Base-by-base conservation (phyloP, 176 grass and related monocot genomes). In the Rhynchospora tenuis region DNA sequence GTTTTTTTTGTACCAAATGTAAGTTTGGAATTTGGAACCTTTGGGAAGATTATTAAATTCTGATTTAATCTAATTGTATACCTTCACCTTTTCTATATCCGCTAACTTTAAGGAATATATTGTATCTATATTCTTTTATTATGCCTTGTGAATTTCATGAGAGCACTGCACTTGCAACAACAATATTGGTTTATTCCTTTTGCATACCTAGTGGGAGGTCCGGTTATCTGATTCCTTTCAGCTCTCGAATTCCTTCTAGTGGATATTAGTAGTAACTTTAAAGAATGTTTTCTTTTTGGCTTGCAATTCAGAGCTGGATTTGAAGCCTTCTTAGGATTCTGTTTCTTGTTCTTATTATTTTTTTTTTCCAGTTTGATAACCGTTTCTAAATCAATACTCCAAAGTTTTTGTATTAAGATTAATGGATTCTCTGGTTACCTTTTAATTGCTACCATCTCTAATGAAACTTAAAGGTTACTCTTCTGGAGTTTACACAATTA, bases 91-190 rank as follows among this genome's bases (percentile, higher is more conserved):
- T 60, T 65, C 24, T 65, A 31, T 64, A 63, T 82, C 16, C 50
- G 47, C 60, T 68, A 28, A 82, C 63, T 65, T 82, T 46, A 16
- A 54, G 59, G 61, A 65, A 52, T 74, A n/a, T 67, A 43, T 17
- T 31, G 33, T 38, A 47, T 27, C 22, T n/a, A 50, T 67, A 51
- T 52, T n/a, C 23, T 66, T 66, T 66, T 67, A 82, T 82, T 82
- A n/a, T n/a, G n/a, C 19, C 33, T 66, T 82, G 59, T 29, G 29
- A 82, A 82, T 82, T 82, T 82, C 80, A 19, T 82, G 42, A 16
- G 42, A 81, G 27, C 45, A 9, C 31, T 82, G 15, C 60, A 47
- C 42, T 82, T 65, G n/a, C 27, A 47, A 48, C 47, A 68, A 55
- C 11, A 23, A 67, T 51, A 67, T 54, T 65, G 80, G 44, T 65